Evolutionary conservation across 2,329 filamentous ascomycete genomes (phyloP), one percentile per base, ranked within the genome.

Genomic region (Monosporascus sp.): DNA sequence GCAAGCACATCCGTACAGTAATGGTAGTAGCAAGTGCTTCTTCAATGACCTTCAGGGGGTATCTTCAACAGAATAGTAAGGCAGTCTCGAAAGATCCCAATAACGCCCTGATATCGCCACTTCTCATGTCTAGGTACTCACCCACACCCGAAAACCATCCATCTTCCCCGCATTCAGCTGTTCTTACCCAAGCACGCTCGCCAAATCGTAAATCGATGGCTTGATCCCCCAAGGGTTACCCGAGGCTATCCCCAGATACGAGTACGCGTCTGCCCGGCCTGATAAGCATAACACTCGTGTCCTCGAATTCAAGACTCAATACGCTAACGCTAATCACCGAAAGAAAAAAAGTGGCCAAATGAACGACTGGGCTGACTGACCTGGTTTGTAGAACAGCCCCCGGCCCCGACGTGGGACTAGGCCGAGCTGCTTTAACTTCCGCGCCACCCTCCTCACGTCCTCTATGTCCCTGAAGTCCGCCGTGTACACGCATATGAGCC

Each of bases 401-500:
- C 71, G 73, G 4, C 68, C 68, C 48, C 58, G 69, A 20, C 66
- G 54, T 36, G 74, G 73, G 49, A 86, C 74, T 38, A 94, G 70
- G 7, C 79, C 83, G 53, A 91, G 72, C 51, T 83, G 74, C 49
- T 79, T 77, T 56, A 95, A 68, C 58, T 74, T 79, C 53, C 74
- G 65, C 39, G 93, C 71, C 4, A 95, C 87, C 44, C 87, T 78
- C 27, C 75, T 77, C 6, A 95, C 80, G 64, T 95, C 89, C 4
- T 77, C 72, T 49, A 72, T 76, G 64, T 95, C 84, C 27, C 73
- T 73, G 64, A 91, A 94, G 66, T 96, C 83, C 42, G 75, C 73
- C 5, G 89, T 95, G 68, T 95, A 95, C 7, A 95, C 74, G 59
- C 88, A 92, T 25, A 95, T 83, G 42, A 94, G 70, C 20, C 83